Evolutionary conservation across 2,329 filamentous ascomycete genomes (phyloP).

Genomic region (Clarireedia paspali): DNA sequence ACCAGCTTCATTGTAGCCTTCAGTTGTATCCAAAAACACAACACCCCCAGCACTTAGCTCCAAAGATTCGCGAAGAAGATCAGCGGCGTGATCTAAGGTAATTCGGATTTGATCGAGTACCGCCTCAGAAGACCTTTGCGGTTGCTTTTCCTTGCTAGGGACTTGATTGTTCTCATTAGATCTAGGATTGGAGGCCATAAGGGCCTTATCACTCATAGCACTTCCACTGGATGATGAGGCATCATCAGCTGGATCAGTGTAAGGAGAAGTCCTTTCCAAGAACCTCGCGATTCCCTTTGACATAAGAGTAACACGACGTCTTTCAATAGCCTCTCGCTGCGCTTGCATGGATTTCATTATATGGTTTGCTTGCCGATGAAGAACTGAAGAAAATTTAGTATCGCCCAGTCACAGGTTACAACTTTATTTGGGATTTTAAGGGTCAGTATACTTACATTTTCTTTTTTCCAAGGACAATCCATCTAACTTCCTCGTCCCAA

Average conservation of each 20-base stretch:
- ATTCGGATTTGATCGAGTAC: slow-evolving; percentile 24
- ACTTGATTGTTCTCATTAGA: too few species aligned
- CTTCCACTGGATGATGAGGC: background rate
- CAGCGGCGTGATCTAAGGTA: slow-evolving; percentile 24
- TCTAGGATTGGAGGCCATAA: background rate
- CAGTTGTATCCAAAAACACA: slow-evolving; percentile 24
- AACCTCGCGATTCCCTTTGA: slow-evolving; percentile 44
- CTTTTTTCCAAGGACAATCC: slow-evolving; percentile 3
- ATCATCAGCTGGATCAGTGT: background rate
- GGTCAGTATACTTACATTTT: slow-evolving; percentile 2
- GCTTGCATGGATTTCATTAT: slow-evolving; percentile 53
- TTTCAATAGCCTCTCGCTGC: slow-evolving; percentile 42
- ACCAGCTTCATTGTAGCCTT: slow-evolving; percentile 15
- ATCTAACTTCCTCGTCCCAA: slow-evolving; percentile 36
- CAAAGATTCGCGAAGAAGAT: slow-evolving; percentile 24
- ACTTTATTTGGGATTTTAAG: slow-evolving; percentile 32
- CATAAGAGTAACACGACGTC: slow-evolving; percentile 42
- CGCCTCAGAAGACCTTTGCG: slow-evolving; percentile 6
- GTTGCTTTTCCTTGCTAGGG: background rate
- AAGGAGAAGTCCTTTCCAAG: slow-evolving; percentile 33
- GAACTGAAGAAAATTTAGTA: slow-evolving; percentile 36
- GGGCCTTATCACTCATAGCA: background rate
- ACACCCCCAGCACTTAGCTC: slow-evolving; percentile 25
- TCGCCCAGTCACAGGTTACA: background rate
- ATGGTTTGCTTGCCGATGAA: slow-evolving; percentile 36